phyloP scores from a whole-genome alignment of 2,329 filamentous ascomycete species.

The Talaromyces islandicus region DNA sequence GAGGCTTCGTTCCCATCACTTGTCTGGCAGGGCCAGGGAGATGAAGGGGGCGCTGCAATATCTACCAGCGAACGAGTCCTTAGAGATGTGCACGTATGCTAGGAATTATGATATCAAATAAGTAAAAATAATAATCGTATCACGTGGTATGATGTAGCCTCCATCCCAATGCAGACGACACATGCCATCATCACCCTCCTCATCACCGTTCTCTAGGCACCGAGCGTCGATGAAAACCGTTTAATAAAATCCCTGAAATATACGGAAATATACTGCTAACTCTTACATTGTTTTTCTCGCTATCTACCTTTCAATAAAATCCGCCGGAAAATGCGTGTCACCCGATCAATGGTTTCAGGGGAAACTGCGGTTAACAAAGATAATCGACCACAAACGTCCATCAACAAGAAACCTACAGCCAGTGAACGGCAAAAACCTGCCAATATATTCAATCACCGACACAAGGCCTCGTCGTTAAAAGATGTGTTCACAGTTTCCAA shows the following conservation, averaged over 20 bases:
- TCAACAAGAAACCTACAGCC: neutral
- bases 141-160: neutral
- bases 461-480: neutral
- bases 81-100: neutral
- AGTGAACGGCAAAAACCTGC: neutral
- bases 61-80: neutral
- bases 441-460: neutral
- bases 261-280: neutral
- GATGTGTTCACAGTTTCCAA: slow-evolving; percentile 2
- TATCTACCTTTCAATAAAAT: neutral
- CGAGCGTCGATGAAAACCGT: neutral
- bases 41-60: neutral
- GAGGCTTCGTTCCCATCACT: neutral
- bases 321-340: slow-evolving; percentile 13
- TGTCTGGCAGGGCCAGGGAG: neutral
- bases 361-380: slow-evolving; percentile 11
- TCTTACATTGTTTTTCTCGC: slow-evolving; percentile 32
- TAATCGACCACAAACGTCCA: neutral
- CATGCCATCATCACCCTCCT: neutral
- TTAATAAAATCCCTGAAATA: neutral
- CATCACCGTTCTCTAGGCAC: neutral
- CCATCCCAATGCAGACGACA: neutral
- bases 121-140: neutral
- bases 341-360: slow-evolving; percentile 21
- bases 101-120: neutral